Conservation (phyloP, 306 rosid genomes). For the Vachellia pachyceras region DNA sequence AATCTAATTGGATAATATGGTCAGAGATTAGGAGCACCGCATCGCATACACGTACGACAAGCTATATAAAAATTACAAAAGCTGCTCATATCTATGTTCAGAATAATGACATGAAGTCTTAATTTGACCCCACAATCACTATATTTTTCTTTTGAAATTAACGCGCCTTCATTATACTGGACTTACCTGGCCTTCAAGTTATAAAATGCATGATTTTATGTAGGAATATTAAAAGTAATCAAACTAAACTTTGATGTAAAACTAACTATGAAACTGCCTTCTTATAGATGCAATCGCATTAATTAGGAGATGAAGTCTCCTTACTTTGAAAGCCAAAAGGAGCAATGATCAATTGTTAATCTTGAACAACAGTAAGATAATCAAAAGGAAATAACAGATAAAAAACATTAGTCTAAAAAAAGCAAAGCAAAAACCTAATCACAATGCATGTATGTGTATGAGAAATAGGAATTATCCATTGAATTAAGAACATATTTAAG, state of each 20-base stretch:
- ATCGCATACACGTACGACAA: not conserved
- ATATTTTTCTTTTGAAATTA: too few species aligned
- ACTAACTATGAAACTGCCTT: too few species aligned
- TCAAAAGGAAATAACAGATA: conserved; percentile 15
- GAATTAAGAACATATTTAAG: not conserved
- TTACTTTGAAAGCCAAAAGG: not conserved
- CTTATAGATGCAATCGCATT: too few species aligned
- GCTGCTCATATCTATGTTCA: too few species aligned
- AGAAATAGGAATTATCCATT: not conserved
- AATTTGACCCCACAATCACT: too few species aligned
- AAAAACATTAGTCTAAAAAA: not conserved
- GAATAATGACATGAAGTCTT: too few species aligned
- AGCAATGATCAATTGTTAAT: not conserved
- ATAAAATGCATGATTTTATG: not conserved
- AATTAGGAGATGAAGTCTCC: not conserved
- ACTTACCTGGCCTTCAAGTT: not conserved
- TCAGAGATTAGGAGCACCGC: not conserved
- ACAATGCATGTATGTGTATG: not conserved
- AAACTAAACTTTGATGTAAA: too few species aligned
- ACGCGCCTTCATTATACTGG: not conserved
- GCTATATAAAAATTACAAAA: not conserved
- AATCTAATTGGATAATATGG: too few species aligned
- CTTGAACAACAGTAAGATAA: not conserved
- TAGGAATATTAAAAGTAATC: too few species aligned
- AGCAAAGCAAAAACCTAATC: conserved; percentile 4